Evolutionary conservation across 2,329 filamentous ascomycete species (phyloP).

Genomic region (Paramyrothecium sp.): DNA sequence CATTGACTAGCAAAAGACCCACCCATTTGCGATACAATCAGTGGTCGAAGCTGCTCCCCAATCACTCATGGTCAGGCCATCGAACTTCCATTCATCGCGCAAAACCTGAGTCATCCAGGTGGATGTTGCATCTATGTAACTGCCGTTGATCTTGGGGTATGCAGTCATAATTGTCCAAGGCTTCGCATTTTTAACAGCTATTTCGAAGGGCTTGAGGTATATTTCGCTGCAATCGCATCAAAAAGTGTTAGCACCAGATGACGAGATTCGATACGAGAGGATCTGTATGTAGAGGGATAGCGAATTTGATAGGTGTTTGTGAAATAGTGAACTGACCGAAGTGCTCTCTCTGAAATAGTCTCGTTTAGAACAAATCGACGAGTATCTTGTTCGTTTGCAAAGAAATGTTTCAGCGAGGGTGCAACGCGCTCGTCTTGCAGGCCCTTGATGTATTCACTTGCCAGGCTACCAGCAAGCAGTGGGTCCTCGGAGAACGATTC

Average conservation of each 20-base stretch:
- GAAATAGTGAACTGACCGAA: conserved; percentile 1
- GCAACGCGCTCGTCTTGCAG: conserved; percentile 32
- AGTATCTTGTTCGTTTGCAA: conserved; percentile 31
- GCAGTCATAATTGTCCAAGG: conserved; percentile 28
- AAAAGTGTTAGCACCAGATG: too few species aligned
- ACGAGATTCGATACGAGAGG: too few species aligned
- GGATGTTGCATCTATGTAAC: conserved; percentile 17
- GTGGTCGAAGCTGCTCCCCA: conserved; percentile 12
- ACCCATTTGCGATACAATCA: neutral
- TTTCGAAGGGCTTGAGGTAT: conserved; percentile 32
- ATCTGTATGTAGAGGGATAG: too few species aligned
- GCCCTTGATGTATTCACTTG: conserved; percentile 23
- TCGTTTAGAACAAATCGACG: conserved; percentile 8
- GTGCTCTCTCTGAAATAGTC: conserved; percentile 8
- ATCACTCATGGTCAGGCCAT: conserved; percentile 14
- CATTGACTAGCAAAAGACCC: conserved; percentile 12
- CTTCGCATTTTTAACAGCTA: conserved; percentile 29
- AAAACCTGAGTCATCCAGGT: conserved; percentile 22
- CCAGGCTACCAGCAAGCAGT: conserved; percentile 33
- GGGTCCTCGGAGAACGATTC: conserved; percentile 27
- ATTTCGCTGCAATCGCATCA: conserved; percentile 6
- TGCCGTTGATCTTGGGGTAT: conserved; percentile 35
- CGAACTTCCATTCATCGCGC: conserved; percentile 38
- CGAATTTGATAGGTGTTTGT: too few species aligned
- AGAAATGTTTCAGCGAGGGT: conserved; percentile 35